Evolutionary conservation across 768 basidiomycete species (phyloP).

Genomic region (Lanmaoa pseudosensibilis): DNA sequence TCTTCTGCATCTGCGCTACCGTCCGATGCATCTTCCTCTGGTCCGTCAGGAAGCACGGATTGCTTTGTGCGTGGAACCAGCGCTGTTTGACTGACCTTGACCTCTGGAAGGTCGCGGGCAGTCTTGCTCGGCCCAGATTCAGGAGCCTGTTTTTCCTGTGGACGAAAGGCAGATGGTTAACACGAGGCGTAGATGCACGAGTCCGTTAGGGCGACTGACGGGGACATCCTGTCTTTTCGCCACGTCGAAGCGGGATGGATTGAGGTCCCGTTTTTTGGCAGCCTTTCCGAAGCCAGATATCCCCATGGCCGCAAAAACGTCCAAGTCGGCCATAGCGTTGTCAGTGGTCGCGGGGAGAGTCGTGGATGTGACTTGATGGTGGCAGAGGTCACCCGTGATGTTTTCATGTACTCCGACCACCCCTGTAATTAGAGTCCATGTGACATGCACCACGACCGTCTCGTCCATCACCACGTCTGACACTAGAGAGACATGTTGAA

Average conservation of each 20-base stretch:
- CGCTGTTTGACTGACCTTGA: constrained; percentile 22
- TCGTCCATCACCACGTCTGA: constrained; percentile 2
- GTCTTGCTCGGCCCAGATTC: constrained; percentile 18
- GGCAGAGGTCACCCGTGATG: constrained; percentile 18
- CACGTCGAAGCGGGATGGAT: constrained; percentile 78
- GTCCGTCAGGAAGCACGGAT: constrained; percentile 8
- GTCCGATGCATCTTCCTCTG: constrained; percentile 26
- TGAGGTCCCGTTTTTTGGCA: constrained; percentile 60
- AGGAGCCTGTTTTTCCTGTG: constrained; percentile 16
- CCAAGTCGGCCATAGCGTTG: constrained; percentile 54
- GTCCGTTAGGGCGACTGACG: constrained; percentile 20
- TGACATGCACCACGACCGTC: constrained; percentile 1
- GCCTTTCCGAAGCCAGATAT: constrained; percentile 83
- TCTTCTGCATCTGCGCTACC: constrained; percentile 21
- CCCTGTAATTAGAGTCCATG: constrained; percentile 12
- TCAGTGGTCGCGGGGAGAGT: constrained; percentile 1
- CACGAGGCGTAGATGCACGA: constrained; percentile 20
- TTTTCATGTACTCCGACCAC: constrained; percentile 23
- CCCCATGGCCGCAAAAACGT: constrained; percentile 80
- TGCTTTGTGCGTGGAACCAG: neutral
- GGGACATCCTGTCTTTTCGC: constrained; percentile 54
- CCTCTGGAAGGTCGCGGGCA: constrained; percentile 15
- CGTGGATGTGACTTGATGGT: constrained; percentile 3
- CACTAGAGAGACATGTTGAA: constrained; percentile 47
- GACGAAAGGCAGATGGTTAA: constrained; percentile 13